Evolutionary conservation across 2,329 filamentous ascomycete species (phyloP).

Genomic region (Colletotrichum sp.): DNA sequence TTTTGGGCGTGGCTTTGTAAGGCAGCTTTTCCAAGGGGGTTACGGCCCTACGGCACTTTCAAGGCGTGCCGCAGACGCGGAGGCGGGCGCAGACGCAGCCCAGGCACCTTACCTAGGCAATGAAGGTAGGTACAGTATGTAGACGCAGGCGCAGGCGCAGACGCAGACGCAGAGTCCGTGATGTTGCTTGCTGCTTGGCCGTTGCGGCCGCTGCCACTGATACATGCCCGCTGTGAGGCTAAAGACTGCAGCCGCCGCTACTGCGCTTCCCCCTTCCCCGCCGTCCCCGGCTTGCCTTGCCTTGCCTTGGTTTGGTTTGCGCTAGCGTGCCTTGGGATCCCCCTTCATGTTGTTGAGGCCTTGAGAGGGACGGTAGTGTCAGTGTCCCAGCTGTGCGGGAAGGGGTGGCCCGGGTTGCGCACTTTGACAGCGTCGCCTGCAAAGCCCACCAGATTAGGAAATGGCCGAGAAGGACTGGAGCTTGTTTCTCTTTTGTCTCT

Average conservation of each 20-base stretch:
- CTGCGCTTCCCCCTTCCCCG: not conserved
- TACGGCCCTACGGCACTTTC: not conserved
- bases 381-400: not conserved
- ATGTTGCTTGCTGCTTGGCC: not conserved
- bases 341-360: not conserved
- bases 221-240: not conserved
- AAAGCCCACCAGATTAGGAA: constrained; percentile 3
- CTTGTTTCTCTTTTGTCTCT: constrained; percentile 8
- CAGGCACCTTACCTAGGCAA: not conserved
- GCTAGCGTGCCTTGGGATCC: not conserved
- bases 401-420: not conserved
- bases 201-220: not conserved
- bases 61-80: not conserved
- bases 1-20: not conserved
- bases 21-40: not conserved
- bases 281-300: not conserved
- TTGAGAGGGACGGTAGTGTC: not conserved
- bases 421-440: constrained; percentile 8
- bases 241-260: not conserved
- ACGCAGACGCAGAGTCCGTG: not conserved
- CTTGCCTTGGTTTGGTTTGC: not conserved
- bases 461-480: constrained; percentile 2
- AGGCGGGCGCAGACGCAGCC: not conserved
- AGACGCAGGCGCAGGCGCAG: not conserved
- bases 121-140: not conserved